phyloP scores from a whole-genome alignment of 139 green algal genomes.

The Haematococcus lacustris region DNA sequence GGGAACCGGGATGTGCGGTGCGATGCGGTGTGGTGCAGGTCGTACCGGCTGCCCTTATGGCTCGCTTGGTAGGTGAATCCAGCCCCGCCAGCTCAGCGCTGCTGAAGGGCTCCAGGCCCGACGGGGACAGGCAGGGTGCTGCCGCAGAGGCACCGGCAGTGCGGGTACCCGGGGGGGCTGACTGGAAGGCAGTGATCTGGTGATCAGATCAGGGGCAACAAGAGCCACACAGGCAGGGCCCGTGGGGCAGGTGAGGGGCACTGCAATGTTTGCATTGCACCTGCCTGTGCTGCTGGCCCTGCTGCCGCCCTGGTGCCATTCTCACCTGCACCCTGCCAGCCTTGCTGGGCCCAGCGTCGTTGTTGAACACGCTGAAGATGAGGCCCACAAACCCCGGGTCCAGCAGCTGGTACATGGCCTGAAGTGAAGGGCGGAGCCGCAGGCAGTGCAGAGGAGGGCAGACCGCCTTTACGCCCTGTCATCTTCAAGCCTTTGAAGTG shows the following conservation, averaged over 20 bases:
- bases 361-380: constrained; percentile 77
- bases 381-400: constrained; percentile 71
- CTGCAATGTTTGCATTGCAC: neutral
- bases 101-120: neutral
- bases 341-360: constrained; percentile 9
- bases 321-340: constrained; percentile 9
- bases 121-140: neutral
- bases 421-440: too few species aligned
- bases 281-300: neutral
- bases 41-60: too few species aligned
- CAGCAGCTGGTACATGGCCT: constrained; percentile 76
- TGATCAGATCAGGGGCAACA: neutral
- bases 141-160: neutral
- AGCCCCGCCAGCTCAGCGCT: neutral
- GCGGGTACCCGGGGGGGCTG: constrained; percentile 9
- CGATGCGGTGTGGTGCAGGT: too few species aligned
- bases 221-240: neutral
- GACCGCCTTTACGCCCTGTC: too few species aligned
- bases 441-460: too few species aligned
- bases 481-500: too few species aligned
- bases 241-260: too few species aligned
- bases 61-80: neutral
- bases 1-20: too few species aligned
- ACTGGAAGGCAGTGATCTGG: constrained; percentile 52
- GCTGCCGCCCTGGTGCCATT: neutral